Conservation (phyloP, 2,329 filamentous ascomycete genomes). For the Coniella vitis region DNA sequence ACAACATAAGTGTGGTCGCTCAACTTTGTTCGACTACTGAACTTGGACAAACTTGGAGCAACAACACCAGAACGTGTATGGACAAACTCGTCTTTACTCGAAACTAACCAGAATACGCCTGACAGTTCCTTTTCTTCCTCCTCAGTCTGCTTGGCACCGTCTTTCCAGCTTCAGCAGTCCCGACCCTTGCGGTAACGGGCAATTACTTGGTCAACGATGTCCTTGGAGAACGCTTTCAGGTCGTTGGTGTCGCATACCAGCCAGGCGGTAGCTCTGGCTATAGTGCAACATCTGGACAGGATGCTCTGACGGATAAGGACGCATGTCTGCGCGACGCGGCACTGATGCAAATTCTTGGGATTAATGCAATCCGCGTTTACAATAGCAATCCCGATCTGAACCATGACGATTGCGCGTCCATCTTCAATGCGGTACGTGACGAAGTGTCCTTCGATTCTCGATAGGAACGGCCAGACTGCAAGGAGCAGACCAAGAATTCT, state of each 20-base stretch:
- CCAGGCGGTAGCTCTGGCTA: conserved; percentile 59
- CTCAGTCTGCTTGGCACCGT: conserved; percentile 29
- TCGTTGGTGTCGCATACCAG: conserved; percentile 64
- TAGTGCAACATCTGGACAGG: conserved; percentile 44
- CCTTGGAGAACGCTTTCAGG: conserved; percentile 55
- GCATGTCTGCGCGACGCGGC: conserved; percentile 59
- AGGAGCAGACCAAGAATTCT: background rate
- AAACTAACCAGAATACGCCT: background rate
- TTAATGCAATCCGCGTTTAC: conserved; percentile 65
- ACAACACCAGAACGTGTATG: no score
- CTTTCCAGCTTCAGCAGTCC: conserved; percentile 48
- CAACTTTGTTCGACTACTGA: no score
- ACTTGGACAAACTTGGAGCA: no score
- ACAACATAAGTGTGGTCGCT: no score
- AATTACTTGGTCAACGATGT: conserved; percentile 53
- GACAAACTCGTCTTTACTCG: no score
- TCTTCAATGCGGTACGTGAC: conserved; percentile 57
- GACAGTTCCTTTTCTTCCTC: conserved; percentile 3
- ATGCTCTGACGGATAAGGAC: conserved; percentile 53
- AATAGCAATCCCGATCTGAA: conserved; percentile 60
- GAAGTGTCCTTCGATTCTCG: no score
- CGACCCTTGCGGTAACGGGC: conserved; percentile 49
- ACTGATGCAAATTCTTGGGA: conserved; percentile 56
- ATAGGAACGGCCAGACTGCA: no score
- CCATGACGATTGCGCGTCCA: conserved; percentile 60